phyloP scores from a whole-genome alignment of 169 alveolate species.

The Plasmodium billcollinsi region DNA sequence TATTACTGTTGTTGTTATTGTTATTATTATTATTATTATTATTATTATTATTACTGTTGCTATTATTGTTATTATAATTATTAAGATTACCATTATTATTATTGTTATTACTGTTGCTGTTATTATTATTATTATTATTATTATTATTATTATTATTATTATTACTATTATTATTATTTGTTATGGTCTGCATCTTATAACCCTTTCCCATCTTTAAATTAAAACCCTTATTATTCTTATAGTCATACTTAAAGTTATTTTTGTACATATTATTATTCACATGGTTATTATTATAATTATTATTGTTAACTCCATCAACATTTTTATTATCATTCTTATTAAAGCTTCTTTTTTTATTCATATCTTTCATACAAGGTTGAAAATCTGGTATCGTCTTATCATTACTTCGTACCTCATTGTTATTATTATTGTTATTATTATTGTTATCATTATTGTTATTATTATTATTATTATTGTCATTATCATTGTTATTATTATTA shows the following conservation, averaged over 20 bases:
- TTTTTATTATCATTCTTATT: slow-evolving; percentile 28
- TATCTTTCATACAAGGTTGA: slow-evolving; percentile 35
- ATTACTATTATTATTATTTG: not conserved
- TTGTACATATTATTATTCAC: slow-evolving; percentile 5
- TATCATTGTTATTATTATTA: not conserved
- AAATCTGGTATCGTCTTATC: not conserved
- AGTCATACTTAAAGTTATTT: slow-evolving; percentile 23
- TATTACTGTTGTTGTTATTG: not conserved
- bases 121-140: too few species aligned
- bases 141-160: too few species aligned
- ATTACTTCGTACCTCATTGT: not conserved
- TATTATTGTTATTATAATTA: not conserved
- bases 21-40: too few species aligned
- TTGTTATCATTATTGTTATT: too few species aligned
- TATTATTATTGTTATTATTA: not conserved
- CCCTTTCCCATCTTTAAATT: slow-evolving; percentile 7
- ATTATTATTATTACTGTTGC: too few species aligned
- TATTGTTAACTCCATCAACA: not conserved
- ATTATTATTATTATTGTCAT: not conserved
- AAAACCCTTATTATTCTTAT: slow-evolving; percentile 28
- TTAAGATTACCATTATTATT: too few species aligned
- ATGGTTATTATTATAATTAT: not conserved
- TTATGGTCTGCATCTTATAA: not conserved
- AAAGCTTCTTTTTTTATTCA: slow-evolving; percentile 30
- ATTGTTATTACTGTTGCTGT: too few species aligned